phyloP scores from a whole-genome alignment of 768 basidiomycete species.

The Phanerochaete carnosa region DNA sequence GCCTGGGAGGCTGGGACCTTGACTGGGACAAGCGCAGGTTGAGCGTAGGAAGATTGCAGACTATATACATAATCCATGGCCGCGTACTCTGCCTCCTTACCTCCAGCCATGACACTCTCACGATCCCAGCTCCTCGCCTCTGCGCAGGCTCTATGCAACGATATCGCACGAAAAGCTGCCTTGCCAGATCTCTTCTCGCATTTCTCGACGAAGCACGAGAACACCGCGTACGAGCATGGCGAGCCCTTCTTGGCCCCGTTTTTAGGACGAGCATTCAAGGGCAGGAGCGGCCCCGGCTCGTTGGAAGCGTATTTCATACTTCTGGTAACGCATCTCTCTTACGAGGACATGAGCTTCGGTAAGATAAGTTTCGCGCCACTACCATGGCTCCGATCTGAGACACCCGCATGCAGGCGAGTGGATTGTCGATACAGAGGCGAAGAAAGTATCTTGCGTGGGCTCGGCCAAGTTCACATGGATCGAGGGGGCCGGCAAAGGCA shows the following conservation, averaged over 20 bases:
- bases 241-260: constrained; percentile 55
- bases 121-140: constrained; percentile 35
- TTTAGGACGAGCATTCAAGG: constrained; percentile 47
- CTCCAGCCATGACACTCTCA: background rate
- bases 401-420: constrained; percentile 31
- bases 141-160: constrained; percentile 47
- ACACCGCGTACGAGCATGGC: constrained; percentile 54
- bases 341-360: constrained; percentile 50
- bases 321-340: constrained; percentile 43
- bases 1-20: background rate
- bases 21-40: too few relatives aligned
- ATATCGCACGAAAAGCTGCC: constrained; percentile 44
- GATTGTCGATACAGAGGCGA: constrained; percentile 45
- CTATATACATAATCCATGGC: too few relatives aligned
- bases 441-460: constrained; percentile 55
- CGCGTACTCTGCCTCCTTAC: too few relatives aligned
- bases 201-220: constrained; percentile 45
- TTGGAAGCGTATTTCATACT: constrained; percentile 48
- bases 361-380: background rate
- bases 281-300: constrained; percentile 31
- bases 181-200: constrained; percentile 42
- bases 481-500: constrained; percentile 33
- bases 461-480: constrained; percentile 54
- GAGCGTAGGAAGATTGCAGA: too few relatives aligned
- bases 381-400: background rate